phyloP scores from a whole-genome alignment of 805 yeast species.

The Saccharomyces paradoxus region DNA sequence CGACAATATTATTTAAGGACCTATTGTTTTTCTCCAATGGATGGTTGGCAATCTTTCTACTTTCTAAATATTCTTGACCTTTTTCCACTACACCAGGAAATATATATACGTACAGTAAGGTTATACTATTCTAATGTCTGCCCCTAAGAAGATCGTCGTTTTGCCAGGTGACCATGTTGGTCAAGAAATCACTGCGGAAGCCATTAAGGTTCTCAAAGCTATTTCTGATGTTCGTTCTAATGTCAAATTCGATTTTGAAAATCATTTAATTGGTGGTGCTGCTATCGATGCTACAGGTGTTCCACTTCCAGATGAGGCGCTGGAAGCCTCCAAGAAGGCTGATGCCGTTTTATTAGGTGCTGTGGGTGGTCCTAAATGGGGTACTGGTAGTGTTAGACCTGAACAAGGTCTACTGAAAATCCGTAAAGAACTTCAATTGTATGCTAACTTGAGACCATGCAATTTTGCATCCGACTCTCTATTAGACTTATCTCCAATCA shows the following conservation, averaged over 20 bases:
- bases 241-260: conserved; percentile 64
- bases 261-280: conserved; percentile 94
- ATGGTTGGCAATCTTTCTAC: neutral
- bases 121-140: conserved; percentile 1
- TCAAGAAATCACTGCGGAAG: conserved; percentile 80
- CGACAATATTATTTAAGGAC: neutral
- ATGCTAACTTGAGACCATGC: conserved; percentile 96
- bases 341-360: conserved; percentile 97
- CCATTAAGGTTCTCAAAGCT: conserved; percentile 81
- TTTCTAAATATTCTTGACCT: neutral
- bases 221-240: conserved; percentile 50
- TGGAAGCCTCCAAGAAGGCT: conserved; percentile 74
- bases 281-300: conserved; percentile 94
- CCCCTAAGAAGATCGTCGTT: conserved; percentile 64
- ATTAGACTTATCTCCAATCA: conserved; percentile 80
- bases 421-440: conserved; percentile 86
- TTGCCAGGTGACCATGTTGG: conserved; percentile 98
- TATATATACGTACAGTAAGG: neutral
- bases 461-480: conserved; percentile 81
- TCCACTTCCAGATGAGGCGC: conserved; percentile 79
- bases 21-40: neutral
- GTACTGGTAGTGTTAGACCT: conserved; percentile 91
- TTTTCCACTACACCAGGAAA: neutral
- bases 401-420: conserved; percentile 93
- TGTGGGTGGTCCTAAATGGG: conserved; percentile 99